These are phyloP conservation scores for Pseudogymnoascus sp. DNA, from an alignment of 2,329 filamentous ascomycete species.

Conservation along the genomic window DNA sequence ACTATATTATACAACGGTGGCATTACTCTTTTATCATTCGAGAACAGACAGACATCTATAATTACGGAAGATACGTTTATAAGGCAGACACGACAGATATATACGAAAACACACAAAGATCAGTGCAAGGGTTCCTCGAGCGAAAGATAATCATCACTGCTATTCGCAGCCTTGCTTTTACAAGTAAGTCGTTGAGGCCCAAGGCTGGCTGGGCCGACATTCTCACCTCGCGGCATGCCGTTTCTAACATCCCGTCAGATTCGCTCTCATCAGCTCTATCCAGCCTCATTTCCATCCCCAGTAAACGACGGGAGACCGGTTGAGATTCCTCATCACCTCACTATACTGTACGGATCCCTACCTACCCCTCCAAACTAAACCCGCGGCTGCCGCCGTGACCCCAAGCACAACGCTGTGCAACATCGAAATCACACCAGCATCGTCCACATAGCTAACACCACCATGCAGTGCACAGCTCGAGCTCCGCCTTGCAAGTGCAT, in stretches of 20 bases:
- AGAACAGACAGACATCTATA: background rate
- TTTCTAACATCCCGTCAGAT: background rate
- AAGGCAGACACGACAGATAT: background rate
- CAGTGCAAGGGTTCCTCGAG: background rate
- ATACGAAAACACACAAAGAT: background rate
- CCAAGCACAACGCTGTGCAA: background rate
- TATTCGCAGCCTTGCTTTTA: background rate
- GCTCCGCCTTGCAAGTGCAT: background rate
- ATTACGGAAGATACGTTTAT: background rate
- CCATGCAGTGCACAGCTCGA: background rate
- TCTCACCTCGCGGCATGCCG: background rate
- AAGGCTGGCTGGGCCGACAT: background rate
- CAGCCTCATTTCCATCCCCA: background rate
- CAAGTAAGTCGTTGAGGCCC: slow-evolving; percentile 1
- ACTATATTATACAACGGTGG: background rate
- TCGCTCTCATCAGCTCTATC: background rate
- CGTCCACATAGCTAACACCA: background rate
- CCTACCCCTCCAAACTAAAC: background rate
- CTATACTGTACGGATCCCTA: background rate
- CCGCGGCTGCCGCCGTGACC: background rate
- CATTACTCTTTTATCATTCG: background rate
- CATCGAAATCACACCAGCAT: background rate
- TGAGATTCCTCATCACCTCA: background rate
- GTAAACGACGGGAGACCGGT: background rate
- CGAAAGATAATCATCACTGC: background rate